Percentiles rank a stretch among this genome's conserved stretches.
phyloP scores from a whole-genome alignment of 2,329 filamentous ascomycete genomes.

The Thelonectria olida region DNA sequence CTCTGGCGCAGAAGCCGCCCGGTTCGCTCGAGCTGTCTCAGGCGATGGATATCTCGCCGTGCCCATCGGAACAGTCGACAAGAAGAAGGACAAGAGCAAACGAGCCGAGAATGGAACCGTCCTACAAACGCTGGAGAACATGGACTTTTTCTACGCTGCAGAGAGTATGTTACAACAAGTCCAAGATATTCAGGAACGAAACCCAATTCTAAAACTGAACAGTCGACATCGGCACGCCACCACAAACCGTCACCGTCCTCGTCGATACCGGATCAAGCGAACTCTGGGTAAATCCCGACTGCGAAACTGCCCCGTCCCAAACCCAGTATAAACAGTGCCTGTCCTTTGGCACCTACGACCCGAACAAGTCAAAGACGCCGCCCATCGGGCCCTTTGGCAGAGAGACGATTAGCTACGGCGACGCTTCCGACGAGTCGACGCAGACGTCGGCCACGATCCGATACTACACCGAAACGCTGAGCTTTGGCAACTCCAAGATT shows the following conservation, averaged over 20 bases:
- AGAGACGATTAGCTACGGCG: slow-evolving; percentile 52
- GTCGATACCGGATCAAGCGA: slow-evolving; percentile 64
- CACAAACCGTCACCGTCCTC: slow-evolving; percentile 56
- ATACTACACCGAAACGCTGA: slow-evolving; percentile 58
- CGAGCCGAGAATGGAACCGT: slow-evolving; percentile 39
- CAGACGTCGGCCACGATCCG: slow-evolving; percentile 51
- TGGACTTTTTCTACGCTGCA: slow-evolving; percentile 51
- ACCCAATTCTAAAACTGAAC: not conserved
- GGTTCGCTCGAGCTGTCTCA: slow-evolving; percentile 41
- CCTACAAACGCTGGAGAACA: slow-evolving; percentile 46
- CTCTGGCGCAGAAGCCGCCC: slow-evolving; percentile 24
- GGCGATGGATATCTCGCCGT: slow-evolving; percentile 51
- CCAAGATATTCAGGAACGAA: not conserved
- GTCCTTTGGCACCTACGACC: slow-evolving; percentile 55
- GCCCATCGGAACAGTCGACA: slow-evolving; percentile 45
- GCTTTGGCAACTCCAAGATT: slow-evolving; percentile 54
- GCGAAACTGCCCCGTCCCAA: slow-evolving; percentile 48
- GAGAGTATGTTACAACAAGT: slow-evolving; percentile 42
- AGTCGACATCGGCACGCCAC: slow-evolving; percentile 55
- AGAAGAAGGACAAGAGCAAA: slow-evolving; percentile 34
- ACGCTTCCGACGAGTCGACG: slow-evolving; percentile 46
- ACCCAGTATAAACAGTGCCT: slow-evolving; percentile 49
- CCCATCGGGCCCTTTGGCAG: slow-evolving; percentile 48
- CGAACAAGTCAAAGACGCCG: slow-evolving; percentile 50
- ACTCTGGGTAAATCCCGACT: slow-evolving; percentile 64